These are phyloP conservation scores for Pseudopediastrum boryanum DNA, from an alignment of 139 green algal genomes.

Conservation along the genomic window DNA sequence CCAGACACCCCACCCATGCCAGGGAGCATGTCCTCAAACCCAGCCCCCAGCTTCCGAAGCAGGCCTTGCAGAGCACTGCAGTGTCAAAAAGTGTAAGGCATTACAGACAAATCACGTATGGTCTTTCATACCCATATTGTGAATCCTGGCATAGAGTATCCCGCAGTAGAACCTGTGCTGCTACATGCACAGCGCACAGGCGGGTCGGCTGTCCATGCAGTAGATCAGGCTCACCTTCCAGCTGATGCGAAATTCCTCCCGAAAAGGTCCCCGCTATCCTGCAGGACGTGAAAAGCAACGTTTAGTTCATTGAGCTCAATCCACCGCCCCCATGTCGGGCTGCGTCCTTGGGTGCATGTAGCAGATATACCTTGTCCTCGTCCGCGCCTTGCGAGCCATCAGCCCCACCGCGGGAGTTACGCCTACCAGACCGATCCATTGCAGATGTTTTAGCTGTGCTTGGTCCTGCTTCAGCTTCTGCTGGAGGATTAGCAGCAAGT, in stretches of 20 bases:
- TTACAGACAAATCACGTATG: too few relatives aligned
- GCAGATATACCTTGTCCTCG: conserved; percentile 4
- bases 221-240: conserved; percentile 35
- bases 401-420: conserved; percentile 16
- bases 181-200: too few relatives aligned
- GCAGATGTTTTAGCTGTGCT: not conserved
- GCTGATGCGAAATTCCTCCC: conserved; percentile 44
- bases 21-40: conserved; percentile 82
- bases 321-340: not conserved
- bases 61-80: conserved; percentile 82
- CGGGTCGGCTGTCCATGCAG: not conserved
- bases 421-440: conserved; percentile 32
- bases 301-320: not conserved
- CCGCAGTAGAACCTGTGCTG: not conserved
- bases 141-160: too few relatives aligned
- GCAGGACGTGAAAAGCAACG: not conserved
- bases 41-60: conserved; percentile 84
- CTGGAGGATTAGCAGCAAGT: too few relatives aligned
- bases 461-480: not conserved
- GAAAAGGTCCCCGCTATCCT: conserved; percentile 44
- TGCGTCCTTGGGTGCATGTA: too few relatives aligned
- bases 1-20: conserved; percentile 45
- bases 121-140: too few relatives aligned
- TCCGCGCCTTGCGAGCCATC: not conserved
- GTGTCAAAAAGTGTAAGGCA: not conserved